Evolutionary conservation across 2,329 filamentous ascomycete genomes (phyloP).

Genomic region (Plectosphaerella cucumerina): DNA sequence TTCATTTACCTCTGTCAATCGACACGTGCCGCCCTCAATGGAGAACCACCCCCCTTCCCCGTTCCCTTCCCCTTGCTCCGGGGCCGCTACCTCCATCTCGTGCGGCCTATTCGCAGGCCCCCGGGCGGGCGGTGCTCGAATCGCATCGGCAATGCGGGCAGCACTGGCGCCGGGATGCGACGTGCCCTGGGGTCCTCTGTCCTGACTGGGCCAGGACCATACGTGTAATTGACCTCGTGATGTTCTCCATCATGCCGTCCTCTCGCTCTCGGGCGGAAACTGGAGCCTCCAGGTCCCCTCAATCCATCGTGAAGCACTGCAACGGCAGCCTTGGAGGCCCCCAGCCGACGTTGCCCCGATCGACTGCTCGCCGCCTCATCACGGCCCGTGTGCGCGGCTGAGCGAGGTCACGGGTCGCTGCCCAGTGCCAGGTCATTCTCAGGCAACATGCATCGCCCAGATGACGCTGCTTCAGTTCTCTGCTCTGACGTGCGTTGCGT

Average conservation of each 20-base stretch:
- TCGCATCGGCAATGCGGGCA: constrained; percentile 11
- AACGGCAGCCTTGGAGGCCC: too few species aligned
- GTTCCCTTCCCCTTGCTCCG: too few species aligned
- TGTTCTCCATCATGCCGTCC: constrained; percentile 15
- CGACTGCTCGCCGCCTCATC: not conserved
- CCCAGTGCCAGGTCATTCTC: not conserved
- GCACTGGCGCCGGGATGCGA: constrained; percentile 15
- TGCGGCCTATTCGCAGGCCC: not conserved
- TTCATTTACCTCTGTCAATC: too few species aligned
- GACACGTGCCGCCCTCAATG: too few species aligned
- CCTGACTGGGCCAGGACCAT: constrained; percentile 10
- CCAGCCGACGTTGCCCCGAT: not conserved
- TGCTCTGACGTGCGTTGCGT: not conserved
- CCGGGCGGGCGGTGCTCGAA: constrained; percentile 5
- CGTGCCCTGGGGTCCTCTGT: constrained; percentile 9
- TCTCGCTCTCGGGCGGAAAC: not conserved
- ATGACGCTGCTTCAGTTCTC: not conserved
- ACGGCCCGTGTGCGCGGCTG: not conserved
- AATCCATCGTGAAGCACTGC: not conserved
- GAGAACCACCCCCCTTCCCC: too few species aligned
- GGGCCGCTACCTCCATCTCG: not conserved
- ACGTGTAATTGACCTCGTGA: constrained; percentile 22
- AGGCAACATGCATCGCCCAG: not conserved
- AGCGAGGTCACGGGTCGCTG: not conserved
- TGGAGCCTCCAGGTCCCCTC: too few species aligned